Conservation (phyloP, 2,329 filamentous ascomycete genomes). For the Epichloe hybrida region DNA sequence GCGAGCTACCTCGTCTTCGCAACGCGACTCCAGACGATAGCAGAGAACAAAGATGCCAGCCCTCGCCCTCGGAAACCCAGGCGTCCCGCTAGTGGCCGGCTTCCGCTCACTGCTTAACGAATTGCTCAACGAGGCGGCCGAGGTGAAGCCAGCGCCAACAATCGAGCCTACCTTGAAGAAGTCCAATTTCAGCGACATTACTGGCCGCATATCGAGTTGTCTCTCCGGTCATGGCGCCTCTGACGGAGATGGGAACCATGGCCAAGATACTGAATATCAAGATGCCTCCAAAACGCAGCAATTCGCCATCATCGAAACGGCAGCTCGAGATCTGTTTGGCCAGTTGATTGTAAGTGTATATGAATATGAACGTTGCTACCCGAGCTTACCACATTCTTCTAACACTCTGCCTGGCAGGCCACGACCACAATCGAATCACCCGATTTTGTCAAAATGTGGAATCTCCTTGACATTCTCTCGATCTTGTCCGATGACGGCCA, state of each 20-base stretch:
- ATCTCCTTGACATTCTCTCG: slow-evolving; percentile 81
- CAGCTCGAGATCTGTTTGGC: slow-evolving; percentile 70
- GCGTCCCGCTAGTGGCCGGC: slow-evolving; percentile 37
- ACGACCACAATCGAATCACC: slow-evolving; percentile 63
- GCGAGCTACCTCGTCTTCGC: neutral
- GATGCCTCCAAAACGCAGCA: slow-evolving; percentile 32
- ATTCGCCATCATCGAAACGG: slow-evolving; percentile 67
- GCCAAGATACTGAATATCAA: slow-evolving; percentile 23
- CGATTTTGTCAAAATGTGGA: slow-evolving; percentile 77
- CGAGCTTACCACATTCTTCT: neutral
- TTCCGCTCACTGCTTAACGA: slow-evolving; percentile 41
- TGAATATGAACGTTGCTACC: neutral
- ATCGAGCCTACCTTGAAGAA: slow-evolving; percentile 68
- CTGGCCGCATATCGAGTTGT: slow-evolving; percentile 28
- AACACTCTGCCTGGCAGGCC: slow-evolving; percentile 36
- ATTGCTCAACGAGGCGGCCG: slow-evolving; percentile 44
- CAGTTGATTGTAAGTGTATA: slow-evolving; percentile 51
- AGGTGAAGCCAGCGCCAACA: slow-evolving; percentile 41
- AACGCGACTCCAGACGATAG: neutral
- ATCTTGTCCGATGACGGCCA: slow-evolving; percentile 72
- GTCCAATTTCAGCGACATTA: slow-evolving; percentile 43
- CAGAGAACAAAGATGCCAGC: slow-evolving; percentile 34
- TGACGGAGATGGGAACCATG: slow-evolving; percentile 12
- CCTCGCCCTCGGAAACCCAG: slow-evolving; percentile 29
- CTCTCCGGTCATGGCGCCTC: slow-evolving; percentile 14